A percentile compares a stretch with the other conserved stretches of the same genome.
These are phyloP conservation scores for Boletus coccyginus DNA, from an alignment of 768 basidiomycete species.

Conservation along the genomic window DNA sequence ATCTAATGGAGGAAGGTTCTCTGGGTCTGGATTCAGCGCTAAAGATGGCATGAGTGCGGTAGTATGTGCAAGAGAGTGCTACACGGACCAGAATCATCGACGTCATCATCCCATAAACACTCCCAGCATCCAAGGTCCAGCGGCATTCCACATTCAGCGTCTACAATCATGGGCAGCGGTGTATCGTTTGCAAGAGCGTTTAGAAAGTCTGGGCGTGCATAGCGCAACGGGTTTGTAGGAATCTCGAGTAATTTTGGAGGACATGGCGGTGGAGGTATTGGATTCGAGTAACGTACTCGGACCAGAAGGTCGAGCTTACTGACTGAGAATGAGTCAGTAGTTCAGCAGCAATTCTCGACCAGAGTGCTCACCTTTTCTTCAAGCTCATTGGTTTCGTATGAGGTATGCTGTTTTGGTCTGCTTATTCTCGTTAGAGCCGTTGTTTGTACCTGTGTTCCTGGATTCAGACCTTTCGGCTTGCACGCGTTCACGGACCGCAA, in stretches of 20 bases:
- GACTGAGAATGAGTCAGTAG: slow-evolving; percentile 24
- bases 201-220: slow-evolving; percentile 83
- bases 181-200: slow-evolving; percentile 76
- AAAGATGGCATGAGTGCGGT: not conserved
- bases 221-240: slow-evolving; percentile 85
- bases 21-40: slow-evolving; percentile 67
- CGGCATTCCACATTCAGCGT: slow-evolving; percentile 96
- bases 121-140: slow-evolving; percentile 83
- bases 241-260: slow-evolving; percentile 94
- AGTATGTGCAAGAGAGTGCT: not conserved
- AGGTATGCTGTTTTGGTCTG: slow-evolving; percentile 6
- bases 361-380: slow-evolving; percentile 48
- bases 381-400: slow-evolving; percentile 41
- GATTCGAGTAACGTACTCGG: slow-evolving; percentile 91
- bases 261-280: slow-evolving; percentile 93
- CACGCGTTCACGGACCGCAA: too few species aligned
- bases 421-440: not conserved
- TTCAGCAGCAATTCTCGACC: not conserved
- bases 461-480: too few species aligned
- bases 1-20: slow-evolving; percentile 59
- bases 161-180: slow-evolving; percentile 92
- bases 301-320: slow-evolving; percentile 89
- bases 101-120: slow-evolving; percentile 80
- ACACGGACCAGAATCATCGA: slow-evolving; percentile 59
- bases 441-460: slow-evolving; percentile 9